Evolutionary conservation across 768 basidiomycete genomes (phyloP).

Genomic region (Infundibulicybe gibba): DNA sequence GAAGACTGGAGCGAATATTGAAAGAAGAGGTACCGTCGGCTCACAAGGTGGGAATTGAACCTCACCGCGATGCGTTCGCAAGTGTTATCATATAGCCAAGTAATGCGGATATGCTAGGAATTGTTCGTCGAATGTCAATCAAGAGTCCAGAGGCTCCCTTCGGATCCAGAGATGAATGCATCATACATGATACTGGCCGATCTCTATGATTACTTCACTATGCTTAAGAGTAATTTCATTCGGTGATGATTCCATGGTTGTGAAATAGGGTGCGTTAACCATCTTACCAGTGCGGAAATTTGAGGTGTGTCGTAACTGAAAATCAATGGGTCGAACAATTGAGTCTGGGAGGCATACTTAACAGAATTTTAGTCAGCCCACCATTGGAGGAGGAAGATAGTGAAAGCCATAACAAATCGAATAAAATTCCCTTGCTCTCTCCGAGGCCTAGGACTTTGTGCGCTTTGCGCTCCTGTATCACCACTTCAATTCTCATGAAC

Average conservation of each 20-base stretch:
- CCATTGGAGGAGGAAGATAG: slow-evolving; percentile 78
- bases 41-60: slow-evolving; percentile 46
- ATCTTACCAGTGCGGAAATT: slow-evolving; percentile 62
- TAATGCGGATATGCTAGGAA: slow-evolving; percentile 65
- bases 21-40: slow-evolving; percentile 73
- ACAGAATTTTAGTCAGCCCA: slow-evolving; percentile 86
- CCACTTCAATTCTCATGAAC: slow-evolving; percentile 72
- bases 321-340: neutral
- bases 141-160: slow-evolving; percentile 20
- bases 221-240: slow-evolving; percentile 60
- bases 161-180: slow-evolving; percentile 77
- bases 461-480: slow-evolving; percentile 67
- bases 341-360: slow-evolving; percentile 25
- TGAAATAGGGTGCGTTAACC: neutral
- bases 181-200: slow-evolving; percentile 85
- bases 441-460: slow-evolving; percentile 60
- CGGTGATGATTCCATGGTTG: slow-evolving; percentile 78
- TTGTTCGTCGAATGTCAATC: slow-evolving; percentile 51
- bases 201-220: slow-evolving; percentile 54
- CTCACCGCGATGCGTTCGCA: slow-evolving; percentile 14
- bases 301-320: slow-evolving; percentile 68
- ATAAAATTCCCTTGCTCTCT: slow-evolving; percentile 80
- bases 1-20: slow-evolving; percentile 73
- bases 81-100: slow-evolving; percentile 80
- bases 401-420: slow-evolving; percentile 80